A percentile compares a stretch with the other conserved stretches of the same genome.
Evolutionary conservation across 768 basidiomycete genomes (phyloP).

Genomic region (Mycena maculata): DNA sequence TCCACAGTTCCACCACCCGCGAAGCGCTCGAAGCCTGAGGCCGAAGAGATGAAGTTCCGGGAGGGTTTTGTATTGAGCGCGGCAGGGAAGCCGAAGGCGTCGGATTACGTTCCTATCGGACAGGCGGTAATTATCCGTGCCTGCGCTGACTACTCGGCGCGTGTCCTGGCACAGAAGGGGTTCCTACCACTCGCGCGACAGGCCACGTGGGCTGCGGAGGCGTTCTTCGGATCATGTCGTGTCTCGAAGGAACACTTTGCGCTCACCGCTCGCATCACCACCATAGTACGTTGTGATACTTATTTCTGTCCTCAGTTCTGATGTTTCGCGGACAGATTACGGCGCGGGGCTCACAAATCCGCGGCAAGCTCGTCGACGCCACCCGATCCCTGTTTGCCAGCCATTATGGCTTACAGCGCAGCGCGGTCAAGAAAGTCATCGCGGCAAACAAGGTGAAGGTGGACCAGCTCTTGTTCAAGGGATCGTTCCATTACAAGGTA

Average conservation of each 20-base stretch:
- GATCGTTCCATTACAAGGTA: constrained; percentile 20
- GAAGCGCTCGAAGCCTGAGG: too few relatives aligned
- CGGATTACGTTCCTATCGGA: too few relatives aligned
- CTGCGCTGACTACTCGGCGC: background rate
- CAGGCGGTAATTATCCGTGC: constrained; percentile 5
- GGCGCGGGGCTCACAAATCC: constrained; percentile 8
- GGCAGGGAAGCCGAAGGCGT: too few relatives aligned
- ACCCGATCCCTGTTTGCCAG: background rate
- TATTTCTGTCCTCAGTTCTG: background rate
- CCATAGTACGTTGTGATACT: background rate
- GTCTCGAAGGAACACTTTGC: background rate
- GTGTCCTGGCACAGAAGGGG: background rate
- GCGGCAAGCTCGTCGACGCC: constrained; percentile 14
- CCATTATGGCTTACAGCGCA: constrained; percentile 9
- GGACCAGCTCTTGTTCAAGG: background rate
- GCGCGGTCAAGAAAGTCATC: background rate
- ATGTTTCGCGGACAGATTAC: background rate
- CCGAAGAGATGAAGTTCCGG: too few relatives aligned
- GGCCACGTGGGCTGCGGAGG: background rate
- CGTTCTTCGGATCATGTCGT: background rate
- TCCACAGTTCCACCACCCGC: too few relatives aligned
- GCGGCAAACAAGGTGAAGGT: background rate
- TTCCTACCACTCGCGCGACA: background rate
- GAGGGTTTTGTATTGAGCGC: too few relatives aligned
- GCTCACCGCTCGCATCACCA: background rate